phyloP scores from a whole-genome alignment of 2,329 filamentous ascomycete species.

The Penicillium sp. region DNA sequence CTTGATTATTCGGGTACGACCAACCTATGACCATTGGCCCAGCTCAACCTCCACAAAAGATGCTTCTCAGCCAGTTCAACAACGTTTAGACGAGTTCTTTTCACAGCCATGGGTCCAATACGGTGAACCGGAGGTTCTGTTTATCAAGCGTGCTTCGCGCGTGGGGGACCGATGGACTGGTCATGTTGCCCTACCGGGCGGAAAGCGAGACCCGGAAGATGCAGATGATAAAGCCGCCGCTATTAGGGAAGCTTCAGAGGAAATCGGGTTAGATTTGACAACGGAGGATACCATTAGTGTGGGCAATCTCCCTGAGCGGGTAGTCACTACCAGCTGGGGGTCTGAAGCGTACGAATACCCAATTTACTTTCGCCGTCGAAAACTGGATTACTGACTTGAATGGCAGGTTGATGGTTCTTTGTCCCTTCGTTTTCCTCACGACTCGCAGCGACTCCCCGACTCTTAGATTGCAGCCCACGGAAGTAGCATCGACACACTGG shows the following conservation, averaged over 20 bases:
- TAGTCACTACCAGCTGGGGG: slow-evolving; percentile 67
- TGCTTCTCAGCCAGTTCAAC: slow-evolving; percentile 29
- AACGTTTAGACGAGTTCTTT: slow-evolving; percentile 60
- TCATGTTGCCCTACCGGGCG: slow-evolving; percentile 68
- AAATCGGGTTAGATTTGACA: slow-evolving; percentile 63
- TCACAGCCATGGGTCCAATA: slow-evolving; percentile 63
- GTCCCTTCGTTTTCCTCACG: slow-evolving; percentile 66
- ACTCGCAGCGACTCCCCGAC: slow-evolving; percentile 57
- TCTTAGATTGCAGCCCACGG: slow-evolving; percentile 64
- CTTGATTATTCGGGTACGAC: slow-evolving; percentile 62
- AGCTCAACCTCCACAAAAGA: slow-evolving; percentile 25
- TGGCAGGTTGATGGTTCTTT: slow-evolving; percentile 64
- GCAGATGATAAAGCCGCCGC: slow-evolving; percentile 62
- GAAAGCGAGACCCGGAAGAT: slow-evolving; percentile 65
- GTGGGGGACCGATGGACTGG: slow-evolving; percentile 68
- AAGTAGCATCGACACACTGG: slow-evolving; percentile 70
- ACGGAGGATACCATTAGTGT: slow-evolving; percentile 49
- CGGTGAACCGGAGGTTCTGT: slow-evolving; percentile 67
- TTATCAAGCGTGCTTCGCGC: slow-evolving; percentile 67
- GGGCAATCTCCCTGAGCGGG: slow-evolving; percentile 64
- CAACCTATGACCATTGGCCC: slow-evolving; percentile 57
- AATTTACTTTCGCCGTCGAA: not conserved
- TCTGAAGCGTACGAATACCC: slow-evolving; percentile 53
- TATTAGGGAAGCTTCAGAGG: slow-evolving; percentile 64
- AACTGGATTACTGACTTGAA: slow-evolving; percentile 16